Evolutionary conservation across 2,329 filamentous ascomycete species (phyloP).

Genomic region (Tolypocladium tundrense): DNA sequence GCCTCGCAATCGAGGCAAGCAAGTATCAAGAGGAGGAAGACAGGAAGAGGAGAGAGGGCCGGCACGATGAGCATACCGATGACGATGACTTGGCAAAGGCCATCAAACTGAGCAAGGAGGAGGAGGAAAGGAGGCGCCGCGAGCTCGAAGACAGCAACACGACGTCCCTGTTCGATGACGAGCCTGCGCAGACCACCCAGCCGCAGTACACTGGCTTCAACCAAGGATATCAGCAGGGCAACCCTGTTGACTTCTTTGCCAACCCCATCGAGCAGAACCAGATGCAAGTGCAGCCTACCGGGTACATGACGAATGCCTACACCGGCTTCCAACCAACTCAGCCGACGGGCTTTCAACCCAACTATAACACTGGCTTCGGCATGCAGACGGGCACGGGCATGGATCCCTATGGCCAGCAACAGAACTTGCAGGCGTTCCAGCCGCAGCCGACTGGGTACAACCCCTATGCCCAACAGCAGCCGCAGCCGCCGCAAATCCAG

Average conservation of each 20-base stretch:
- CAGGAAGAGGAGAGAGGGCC: conserved; percentile 57
- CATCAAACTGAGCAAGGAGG: conserved; percentile 87
- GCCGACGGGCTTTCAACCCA: conserved; percentile 44
- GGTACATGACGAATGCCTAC: conserved; percentile 50
- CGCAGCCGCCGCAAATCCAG: conserved; percentile 12
- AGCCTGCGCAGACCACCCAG: conserved; percentile 47
- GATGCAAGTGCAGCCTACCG: conserved; percentile 69
- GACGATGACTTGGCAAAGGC: conserved; percentile 92
- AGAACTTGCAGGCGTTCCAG: conserved; percentile 33
- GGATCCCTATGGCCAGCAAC: conserved; percentile 54
- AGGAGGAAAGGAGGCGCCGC: conserved; percentile 79
- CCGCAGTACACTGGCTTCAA: conserved; percentile 84
- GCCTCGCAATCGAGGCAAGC: conserved; percentile 85
- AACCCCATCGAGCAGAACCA: conserved; percentile 77
- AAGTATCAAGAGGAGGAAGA: conserved; percentile 94
- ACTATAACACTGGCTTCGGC: conserved; percentile 57
- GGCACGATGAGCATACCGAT: conserved; percentile 43
- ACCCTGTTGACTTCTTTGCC: conserved; percentile 92
- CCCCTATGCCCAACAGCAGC: conserved; percentile 37
- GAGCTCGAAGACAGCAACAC: conserved; percentile 83
- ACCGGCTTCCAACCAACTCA: conserved; percentile 39
- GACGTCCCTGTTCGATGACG: conserved; percentile 80
- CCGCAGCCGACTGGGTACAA: conserved; percentile 44
- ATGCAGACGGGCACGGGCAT: conserved; percentile 57
- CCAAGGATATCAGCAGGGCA: conserved; percentile 95